Evolutionary conservation across 2,329 filamentous ascomycete species (phyloP), one percentile per base, ranked within the genome.

Genomic region (Stagonosporopsis chrysanthemi): DNA sequence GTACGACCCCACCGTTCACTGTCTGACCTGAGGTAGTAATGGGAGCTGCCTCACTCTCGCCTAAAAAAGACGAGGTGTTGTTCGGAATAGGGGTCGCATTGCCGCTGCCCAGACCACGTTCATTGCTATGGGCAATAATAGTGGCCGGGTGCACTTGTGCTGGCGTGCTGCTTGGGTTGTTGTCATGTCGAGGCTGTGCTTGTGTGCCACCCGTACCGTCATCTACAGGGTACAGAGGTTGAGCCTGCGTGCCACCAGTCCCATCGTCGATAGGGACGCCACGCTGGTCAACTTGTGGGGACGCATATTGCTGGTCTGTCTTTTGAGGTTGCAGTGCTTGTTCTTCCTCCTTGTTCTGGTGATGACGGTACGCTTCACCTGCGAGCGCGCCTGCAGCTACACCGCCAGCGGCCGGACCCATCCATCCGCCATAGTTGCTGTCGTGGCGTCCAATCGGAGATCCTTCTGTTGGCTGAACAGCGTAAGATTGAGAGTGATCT

Each of bases 371-470:
- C 9, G 68, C 71, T 57, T 72, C 74, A 6, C 63, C 69, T 7
- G 78, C 78, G 17, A 75, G 63, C 28, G 77, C 79, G 40, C 79
- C 79, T 29, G 77, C 75, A 12, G 72, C 72, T 29, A 66, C 76
- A 31, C 78, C 79, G 9, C 76, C 80, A 19, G 78, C 80, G n/a
- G 76, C 78, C 31, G 82, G 81, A 22, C 78, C 80, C 75, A 86
- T 81, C 83, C 84, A 87, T 28, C 82, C 77, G 15, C 81, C 81
- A 54, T 84, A 82, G 48, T 78, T 73, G 60, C 77, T 82, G 57
- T 77, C 74, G 45, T 74, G 75, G 7, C 71, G 66, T 57, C 66
- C 63, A 33, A 62, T 36, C 9, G 56, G 26, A 52, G 59, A 23
- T 19, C 50, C 58, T 41, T 31, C 57, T 7, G 23, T 28, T 15